A percentile compares a stretch with the other conserved stretches of the same genome.
Conservation (phyloP, 1,139 yeast genomes). For the Candida frijolesensis region DNA sequence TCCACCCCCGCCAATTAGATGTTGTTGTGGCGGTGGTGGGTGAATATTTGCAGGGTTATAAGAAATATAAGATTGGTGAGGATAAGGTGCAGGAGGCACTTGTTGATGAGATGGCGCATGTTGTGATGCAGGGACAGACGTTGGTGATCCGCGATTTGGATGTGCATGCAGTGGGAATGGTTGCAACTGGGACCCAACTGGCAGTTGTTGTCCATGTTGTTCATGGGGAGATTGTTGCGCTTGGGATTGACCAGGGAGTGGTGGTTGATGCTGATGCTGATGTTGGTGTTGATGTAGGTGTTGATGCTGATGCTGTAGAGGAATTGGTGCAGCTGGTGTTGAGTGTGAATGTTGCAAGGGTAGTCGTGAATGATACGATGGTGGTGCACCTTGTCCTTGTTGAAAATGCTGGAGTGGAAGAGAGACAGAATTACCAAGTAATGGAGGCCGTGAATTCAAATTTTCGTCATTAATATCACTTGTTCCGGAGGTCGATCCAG, state of each 20-base stretch:
- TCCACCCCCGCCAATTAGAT: not conserved
- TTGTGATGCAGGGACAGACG: conserved; percentile 3
- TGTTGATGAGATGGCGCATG: conserved; percentile 2
- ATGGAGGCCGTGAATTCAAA: not conserved
- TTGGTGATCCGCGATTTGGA: conserved; percentile 4
- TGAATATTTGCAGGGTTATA: not conserved
- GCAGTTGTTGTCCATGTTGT: conserved; percentile 19
- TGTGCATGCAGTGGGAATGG: conserved; percentile 8
- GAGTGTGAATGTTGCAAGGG: not conserved
- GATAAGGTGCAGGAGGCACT: not conserved
- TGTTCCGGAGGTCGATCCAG: not conserved
- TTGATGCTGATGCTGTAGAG: conserved; percentile 14
- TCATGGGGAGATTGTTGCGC: conserved; percentile 18
- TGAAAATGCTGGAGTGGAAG: not conserved
- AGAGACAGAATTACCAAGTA: not conserved
- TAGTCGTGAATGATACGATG: not conserved
- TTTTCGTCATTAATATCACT: not conserved
- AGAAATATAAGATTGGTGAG: not conserved
- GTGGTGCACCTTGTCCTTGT: not conserved
- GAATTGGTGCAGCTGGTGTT: not conserved
- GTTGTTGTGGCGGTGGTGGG: conserved; percentile 2
- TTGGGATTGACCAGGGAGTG: conserved; percentile 10
- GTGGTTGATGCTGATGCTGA: conserved; percentile 18
- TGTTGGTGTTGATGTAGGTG: conserved; percentile 2
- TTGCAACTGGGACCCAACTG: conserved; percentile 4